Conservation (phyloP, 164 flowering plant genomes). For the Macadamia integrifolia region DNA sequence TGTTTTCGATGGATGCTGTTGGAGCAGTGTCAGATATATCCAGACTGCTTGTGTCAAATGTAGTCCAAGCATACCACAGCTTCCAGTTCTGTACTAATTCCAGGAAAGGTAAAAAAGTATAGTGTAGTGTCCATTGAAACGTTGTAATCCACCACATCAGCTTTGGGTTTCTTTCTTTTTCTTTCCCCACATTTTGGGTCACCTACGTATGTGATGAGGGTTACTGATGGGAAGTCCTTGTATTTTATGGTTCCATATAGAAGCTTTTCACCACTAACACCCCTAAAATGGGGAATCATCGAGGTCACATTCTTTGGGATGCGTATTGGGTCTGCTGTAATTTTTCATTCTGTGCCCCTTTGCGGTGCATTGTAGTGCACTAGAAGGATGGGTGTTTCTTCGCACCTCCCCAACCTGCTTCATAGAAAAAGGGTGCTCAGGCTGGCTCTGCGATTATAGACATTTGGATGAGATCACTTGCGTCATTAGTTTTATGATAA, state of each 20-base stretch:
- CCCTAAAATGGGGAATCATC: background rate
- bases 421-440: too few species aligned
- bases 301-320: background rate
- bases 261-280: background rate
- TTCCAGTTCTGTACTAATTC: background rate
- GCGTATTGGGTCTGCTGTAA: background rate
- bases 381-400: too few species aligned
- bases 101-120: background rate
- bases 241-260: background rate
- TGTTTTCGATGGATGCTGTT: background rate
- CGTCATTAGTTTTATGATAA: too few species aligned
- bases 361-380: too few species aligned
- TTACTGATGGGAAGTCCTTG: background rate
- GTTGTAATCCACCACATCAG: background rate
- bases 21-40: background rate
- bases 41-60: background rate
- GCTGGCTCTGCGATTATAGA: too few species aligned
- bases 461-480: too few species aligned
- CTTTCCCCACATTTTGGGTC: background rate
- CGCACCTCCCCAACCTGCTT: too few species aligned
- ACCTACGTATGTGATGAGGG: background rate
- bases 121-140: background rate
- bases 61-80: background rate
- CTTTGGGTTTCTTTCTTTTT: background rate
- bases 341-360: too few species aligned